These are phyloP conservation scores for Globisporangium echinulatum DNA, from an alignment of 352 stramenopile genomes.

Conservation along the genomic window DNA sequence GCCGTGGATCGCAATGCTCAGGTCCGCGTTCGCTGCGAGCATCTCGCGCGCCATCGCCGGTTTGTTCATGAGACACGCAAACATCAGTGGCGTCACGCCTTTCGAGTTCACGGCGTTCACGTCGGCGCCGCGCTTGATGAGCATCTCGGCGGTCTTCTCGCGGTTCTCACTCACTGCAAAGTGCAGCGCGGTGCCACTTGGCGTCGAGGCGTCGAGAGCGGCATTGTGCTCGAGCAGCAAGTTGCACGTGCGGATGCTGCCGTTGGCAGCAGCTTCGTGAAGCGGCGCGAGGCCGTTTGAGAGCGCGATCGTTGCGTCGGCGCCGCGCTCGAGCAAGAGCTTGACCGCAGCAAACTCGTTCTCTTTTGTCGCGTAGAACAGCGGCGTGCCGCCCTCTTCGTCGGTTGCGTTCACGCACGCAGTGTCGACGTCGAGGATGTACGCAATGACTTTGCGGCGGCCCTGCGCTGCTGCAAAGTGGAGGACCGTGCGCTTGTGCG, in stretches of 20 bases:
- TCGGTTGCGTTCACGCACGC: conserved; percentile 58
- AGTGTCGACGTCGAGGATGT: conserved; percentile 57
- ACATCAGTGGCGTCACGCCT: conserved; percentile 67
- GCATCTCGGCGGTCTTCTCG: conserved; percentile 65
- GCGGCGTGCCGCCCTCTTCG: conserved; percentile 60
- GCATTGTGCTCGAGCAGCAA: conserved; percentile 49
- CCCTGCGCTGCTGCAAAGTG: conserved; percentile 78
- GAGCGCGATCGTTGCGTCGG: conserved; percentile 47
- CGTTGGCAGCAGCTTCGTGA: conserved; percentile 68
- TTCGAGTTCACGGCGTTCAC: conserved; percentile 60
- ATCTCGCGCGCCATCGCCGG: conserved; percentile 49
- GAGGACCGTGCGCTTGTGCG: conserved; percentile 70
- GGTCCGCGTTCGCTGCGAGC: conserved; percentile 37
- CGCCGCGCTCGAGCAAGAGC: conserved; percentile 48
- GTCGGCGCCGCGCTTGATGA: conserved; percentile 54
- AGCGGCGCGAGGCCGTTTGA: conserved; percentile 56
- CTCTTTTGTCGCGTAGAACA: conserved; percentile 68
- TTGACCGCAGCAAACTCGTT: conserved; percentile 72
- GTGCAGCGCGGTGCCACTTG: conserved; percentile 71
- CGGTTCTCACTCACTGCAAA: conserved; percentile 78
- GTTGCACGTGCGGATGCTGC: conserved; percentile 52
- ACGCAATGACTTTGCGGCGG: conserved; percentile 65
- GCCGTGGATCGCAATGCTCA: conserved; percentile 47
- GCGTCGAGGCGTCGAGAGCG: conserved; percentile 48
- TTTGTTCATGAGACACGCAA: conserved; percentile 78